Conservation (phyloP, 2,329 filamentous ascomycete species). For the Penicillium sp. region DNA sequence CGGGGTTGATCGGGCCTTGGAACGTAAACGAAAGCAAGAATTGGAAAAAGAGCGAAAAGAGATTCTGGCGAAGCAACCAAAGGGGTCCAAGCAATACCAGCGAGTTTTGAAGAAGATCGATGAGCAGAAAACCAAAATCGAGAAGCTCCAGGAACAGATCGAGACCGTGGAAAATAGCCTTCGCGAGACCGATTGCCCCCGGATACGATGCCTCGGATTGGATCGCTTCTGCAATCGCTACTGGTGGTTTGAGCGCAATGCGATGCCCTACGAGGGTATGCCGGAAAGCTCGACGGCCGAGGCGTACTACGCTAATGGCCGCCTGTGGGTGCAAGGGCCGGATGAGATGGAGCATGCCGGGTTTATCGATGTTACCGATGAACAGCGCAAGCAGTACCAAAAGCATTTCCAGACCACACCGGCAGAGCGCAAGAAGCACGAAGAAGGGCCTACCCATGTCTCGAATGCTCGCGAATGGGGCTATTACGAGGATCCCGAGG, state of each 20-base stretch:
- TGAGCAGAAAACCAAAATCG: constrained; percentile 77
- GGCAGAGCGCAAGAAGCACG: constrained; percentile 75
- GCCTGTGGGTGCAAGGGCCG: constrained; percentile 94
- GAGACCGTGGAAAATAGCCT: constrained; percentile 84
- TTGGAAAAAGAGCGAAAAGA: constrained; percentile 68
- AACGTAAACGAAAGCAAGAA: constrained; percentile 75
- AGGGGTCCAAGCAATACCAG: constrained; percentile 84
- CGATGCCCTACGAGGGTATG: constrained; percentile 90
- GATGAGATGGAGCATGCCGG: constrained; percentile 83
- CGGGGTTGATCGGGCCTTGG: constrained; percentile 66
- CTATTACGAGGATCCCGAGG: constrained; percentile 78
- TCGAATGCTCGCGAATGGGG: constrained; percentile 81
- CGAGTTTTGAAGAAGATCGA: constrained; percentile 86
- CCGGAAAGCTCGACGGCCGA: constrained; percentile 83
- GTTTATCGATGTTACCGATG: constrained; percentile 74
- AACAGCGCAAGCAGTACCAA: constrained; percentile 72
- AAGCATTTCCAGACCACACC: constrained; percentile 78
- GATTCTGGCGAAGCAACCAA: constrained; percentile 64
- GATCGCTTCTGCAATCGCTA: constrained; percentile 98
- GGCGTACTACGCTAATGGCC: constrained; percentile 88
- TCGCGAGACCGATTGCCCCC: constrained; percentile 87
- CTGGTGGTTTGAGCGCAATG: constrained; percentile 98
- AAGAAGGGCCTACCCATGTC: constrained; percentile 81
- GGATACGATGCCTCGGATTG: constrained; percentile 84
- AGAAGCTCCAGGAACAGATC: constrained; percentile 81